These are phyloP conservation scores for Naganishia friedmannii DNA, from an alignment of 768 basidiomycete species.

Conservation along the genomic window DNA sequence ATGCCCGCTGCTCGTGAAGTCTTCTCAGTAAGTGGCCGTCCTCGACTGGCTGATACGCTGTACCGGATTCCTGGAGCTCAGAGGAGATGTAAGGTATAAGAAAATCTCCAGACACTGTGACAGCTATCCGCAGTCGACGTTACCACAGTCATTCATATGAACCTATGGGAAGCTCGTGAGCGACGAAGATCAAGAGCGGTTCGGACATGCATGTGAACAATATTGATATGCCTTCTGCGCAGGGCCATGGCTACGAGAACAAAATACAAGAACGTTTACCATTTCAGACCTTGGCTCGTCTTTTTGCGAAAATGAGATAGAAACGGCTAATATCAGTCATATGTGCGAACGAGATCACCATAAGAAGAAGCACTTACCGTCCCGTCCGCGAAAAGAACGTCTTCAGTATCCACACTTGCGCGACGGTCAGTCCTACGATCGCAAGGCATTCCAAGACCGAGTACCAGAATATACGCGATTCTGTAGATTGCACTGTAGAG, in stretches of 20 bases:
- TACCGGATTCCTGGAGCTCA: no score
- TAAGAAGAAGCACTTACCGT: slow-evolving; percentile 57
- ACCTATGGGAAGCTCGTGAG: no score
- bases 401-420: slow-evolving; percentile 87
- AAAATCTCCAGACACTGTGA: no score
- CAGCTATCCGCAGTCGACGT: no score
- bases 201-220: neutral
- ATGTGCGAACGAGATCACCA: no score
- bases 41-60: no score
- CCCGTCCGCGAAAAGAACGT: slow-evolving; percentile 96
- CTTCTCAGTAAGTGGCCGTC: no score
- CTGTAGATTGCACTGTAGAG: slow-evolving; percentile 82
- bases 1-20: no score
- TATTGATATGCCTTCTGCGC: neutral
- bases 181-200: no score
- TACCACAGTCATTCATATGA: no score
- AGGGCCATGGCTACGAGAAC: neutral
- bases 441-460: slow-evolving; percentile 74
- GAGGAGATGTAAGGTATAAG: no score
- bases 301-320: neutral
- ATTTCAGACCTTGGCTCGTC: slow-evolving; percentile 16
- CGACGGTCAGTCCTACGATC: slow-evolving; percentile 76
- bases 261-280: neutral
- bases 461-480: slow-evolving; percentile 92
- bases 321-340: neutral